Percentiles rank a stretch among this genome's conserved stretches.
phyloP scores from a whole-genome alignment of 2,329 filamentous ascomycete genomes.

The Paraphaeosphaeria minitans region DNA sequence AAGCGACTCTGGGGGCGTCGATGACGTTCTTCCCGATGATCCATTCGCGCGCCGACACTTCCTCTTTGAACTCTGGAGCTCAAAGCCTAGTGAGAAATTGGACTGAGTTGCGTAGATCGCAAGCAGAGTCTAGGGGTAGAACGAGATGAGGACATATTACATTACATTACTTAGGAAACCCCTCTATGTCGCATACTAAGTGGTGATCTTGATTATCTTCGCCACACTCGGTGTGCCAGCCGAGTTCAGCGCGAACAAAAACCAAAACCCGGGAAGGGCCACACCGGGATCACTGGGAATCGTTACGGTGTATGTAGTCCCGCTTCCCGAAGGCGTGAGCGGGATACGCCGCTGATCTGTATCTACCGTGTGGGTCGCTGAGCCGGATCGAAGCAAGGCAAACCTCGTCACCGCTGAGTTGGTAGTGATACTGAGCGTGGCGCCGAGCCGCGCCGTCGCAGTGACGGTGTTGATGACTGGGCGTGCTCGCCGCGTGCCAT shows the following conservation, averaged over 20 bases:
- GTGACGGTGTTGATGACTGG: slow-evolving; percentile 50
- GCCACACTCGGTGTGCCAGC: slow-evolving; percentile 55
- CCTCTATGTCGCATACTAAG: not conserved
- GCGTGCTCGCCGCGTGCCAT: slow-evolving; percentile 50
- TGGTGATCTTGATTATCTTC: slow-evolving; percentile 48
- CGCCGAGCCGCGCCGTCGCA: slow-evolving; percentile 36
- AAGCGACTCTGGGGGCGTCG: not conserved
- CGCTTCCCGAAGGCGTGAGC: slow-evolving; percentile 42
- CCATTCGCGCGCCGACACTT: not conserved
- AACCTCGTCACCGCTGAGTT: slow-evolving; percentile 35
- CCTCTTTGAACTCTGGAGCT: not conserved
- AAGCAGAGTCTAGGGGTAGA: not conserved
- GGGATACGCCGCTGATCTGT: slow-evolving; percentile 63
- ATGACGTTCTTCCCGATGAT: no score
- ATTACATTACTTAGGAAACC: not conserved
- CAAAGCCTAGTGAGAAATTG: not conserved
- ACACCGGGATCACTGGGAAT: slow-evolving; percentile 58
- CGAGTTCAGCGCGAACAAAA: slow-evolving; percentile 58
- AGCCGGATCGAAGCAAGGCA: slow-evolving; percentile 56
- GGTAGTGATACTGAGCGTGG: slow-evolving; percentile 39
- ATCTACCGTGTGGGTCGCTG: slow-evolving; percentile 61
- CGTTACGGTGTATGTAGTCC: slow-evolving; percentile 46
- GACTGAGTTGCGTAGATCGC: not conserved
- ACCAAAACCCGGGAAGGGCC: slow-evolving; percentile 59
- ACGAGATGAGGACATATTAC: not conserved